These are phyloP conservation scores for Calendula officinalis DNA, from an alignment of 129 eudicot genomes.

Conservation along the genomic window DNA sequence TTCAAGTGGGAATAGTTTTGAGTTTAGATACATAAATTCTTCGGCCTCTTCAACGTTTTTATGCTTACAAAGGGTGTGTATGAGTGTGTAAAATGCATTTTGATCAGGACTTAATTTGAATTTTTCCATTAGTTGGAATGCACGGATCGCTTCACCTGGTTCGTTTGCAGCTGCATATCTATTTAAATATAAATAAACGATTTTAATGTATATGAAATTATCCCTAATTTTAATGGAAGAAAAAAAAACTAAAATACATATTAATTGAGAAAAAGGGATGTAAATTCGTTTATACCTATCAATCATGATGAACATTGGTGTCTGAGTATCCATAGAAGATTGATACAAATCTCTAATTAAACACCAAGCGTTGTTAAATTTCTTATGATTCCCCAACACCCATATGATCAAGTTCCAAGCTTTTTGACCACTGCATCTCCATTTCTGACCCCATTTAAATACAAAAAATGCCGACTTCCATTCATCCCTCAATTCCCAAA, in stretches of 20 bases:
- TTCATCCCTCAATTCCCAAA: constrained; percentile 72
- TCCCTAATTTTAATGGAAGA: too few relatives aligned
- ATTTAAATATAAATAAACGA: constrained; percentile 8
- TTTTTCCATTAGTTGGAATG: constrained; percentile 74
- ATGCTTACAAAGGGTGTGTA: constrained; percentile 59
- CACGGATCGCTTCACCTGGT: constrained; percentile 66
- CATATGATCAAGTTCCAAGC: constrained; percentile 74
- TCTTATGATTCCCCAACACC: constrained; percentile 80
- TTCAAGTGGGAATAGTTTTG: constrained; percentile 82
- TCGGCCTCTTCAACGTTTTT: constrained; percentile 94
- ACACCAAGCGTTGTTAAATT: constrained; percentile 86
- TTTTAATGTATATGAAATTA: background rate
- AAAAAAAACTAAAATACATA: background rate
- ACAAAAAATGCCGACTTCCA: constrained; percentile 76
- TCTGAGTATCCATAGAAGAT: constrained; percentile 53
- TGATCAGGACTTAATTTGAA: constrained; percentile 62
- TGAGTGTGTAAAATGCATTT: constrained; percentile 54
- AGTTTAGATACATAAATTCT: constrained; percentile 68
- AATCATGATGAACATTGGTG: constrained; percentile 66
- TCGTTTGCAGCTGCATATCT: constrained; percentile 79
- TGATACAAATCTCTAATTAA: constrained; percentile 59
- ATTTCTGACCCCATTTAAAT: constrained; percentile 79
- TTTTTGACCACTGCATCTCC: constrained; percentile 47
- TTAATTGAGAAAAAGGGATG: background rate
- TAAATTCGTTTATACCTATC: constrained; percentile 53